Conservation (phyloP, 768 basidiomycete species). For the Mycena crocata region DNA sequence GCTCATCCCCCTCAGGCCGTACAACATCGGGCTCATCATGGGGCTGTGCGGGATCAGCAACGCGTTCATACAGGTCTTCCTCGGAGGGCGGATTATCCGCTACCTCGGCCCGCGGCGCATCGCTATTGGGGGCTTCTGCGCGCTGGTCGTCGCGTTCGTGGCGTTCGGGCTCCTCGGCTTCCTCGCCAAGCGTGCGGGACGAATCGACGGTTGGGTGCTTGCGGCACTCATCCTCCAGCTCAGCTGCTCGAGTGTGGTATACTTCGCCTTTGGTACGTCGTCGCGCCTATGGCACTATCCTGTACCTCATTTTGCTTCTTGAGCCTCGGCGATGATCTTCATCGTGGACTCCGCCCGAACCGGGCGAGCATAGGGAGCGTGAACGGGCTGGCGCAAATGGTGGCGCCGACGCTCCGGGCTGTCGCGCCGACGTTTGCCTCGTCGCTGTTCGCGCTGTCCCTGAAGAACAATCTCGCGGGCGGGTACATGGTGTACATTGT, state of each 20-base stretch:
- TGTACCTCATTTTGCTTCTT: neutral
- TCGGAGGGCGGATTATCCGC: constrained; percentile 63
- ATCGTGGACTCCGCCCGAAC: constrained; percentile 18
- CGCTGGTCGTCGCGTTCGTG: constrained; percentile 40
- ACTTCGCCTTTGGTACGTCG: constrained; percentile 10
- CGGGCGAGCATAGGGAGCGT: neutral
- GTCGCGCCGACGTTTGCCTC: constrained; percentile 21
- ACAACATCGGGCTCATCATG: constrained; percentile 59
- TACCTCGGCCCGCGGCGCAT: constrained; percentile 65
- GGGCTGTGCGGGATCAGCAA: constrained; percentile 62
- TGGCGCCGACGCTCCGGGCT: constrained; percentile 4
- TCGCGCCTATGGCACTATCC: neutral
- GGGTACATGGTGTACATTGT: constrained; percentile 19
- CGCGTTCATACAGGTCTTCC: constrained; percentile 63
- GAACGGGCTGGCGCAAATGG: constrained; percentile 17
- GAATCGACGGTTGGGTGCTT: constrained; percentile 46
- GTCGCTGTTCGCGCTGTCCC: constrained; percentile 22
- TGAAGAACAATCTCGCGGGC: constrained; percentile 4
- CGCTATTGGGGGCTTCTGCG: constrained; percentile 52
- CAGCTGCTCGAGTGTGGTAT: constrained; percentile 25
- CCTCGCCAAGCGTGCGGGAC: constrained; percentile 49
- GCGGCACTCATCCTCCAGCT: constrained; percentile 49
- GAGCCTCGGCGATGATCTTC: constrained; percentile 19
- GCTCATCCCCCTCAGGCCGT: neutral
- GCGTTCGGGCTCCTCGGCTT: constrained; percentile 50